Percentiles rank a stretch among this genome's conserved stretches.
These are phyloP conservation scores for Beta macrorhiza DNA, from an alignment of 179 eudicot species.

Conservation along the genomic window DNA sequence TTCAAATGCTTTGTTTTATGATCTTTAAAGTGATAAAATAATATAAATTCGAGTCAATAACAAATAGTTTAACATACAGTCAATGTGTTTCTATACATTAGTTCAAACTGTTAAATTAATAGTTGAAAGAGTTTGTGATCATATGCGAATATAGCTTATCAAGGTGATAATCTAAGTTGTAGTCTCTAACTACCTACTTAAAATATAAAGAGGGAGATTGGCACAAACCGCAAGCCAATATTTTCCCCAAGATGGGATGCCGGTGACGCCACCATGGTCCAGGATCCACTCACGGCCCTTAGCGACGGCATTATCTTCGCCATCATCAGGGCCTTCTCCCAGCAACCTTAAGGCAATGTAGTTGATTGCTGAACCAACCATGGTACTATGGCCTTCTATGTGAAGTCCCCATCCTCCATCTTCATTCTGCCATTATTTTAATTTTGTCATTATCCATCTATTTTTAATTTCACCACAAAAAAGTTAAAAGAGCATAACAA, in stretches of 20 bases:
- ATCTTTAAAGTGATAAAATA: too few relatives aligned
- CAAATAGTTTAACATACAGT: too few relatives aligned
- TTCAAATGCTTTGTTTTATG: too few relatives aligned
- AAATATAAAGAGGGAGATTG: not conserved
- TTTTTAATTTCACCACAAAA: too few relatives aligned
- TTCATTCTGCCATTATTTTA: conserved; percentile 43
- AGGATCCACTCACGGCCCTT: conserved; percentile 64
- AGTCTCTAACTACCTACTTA: too few relatives aligned
- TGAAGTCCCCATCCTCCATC: conserved; percentile 89
- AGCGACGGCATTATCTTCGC: conserved; percentile 34
- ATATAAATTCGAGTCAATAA: too few relatives aligned
- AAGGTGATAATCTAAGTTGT: too few relatives aligned
- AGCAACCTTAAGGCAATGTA: conserved; percentile 58
- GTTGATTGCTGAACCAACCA: conserved; percentile 51
- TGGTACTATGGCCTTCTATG: conserved; percentile 57
- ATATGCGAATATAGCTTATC: too few relatives aligned
- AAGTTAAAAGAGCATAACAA: too few relatives aligned
- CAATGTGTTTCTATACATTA: too few relatives aligned
- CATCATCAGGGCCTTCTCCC: conserved; percentile 54
- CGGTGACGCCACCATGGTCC: conserved; percentile 57
- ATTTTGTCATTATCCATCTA: not conserved
- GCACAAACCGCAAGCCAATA: conserved; percentile 52
- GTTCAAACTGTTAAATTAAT: too few relatives aligned
- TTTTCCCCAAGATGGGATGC: conserved; percentile 78
- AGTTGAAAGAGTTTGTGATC: too few relatives aligned